A percentile compares a stretch with the other conserved stretches of the same genome.
Conservation (phyloP, 2,329 filamentous ascomycete species). For the Xylariales sp. region DNA sequence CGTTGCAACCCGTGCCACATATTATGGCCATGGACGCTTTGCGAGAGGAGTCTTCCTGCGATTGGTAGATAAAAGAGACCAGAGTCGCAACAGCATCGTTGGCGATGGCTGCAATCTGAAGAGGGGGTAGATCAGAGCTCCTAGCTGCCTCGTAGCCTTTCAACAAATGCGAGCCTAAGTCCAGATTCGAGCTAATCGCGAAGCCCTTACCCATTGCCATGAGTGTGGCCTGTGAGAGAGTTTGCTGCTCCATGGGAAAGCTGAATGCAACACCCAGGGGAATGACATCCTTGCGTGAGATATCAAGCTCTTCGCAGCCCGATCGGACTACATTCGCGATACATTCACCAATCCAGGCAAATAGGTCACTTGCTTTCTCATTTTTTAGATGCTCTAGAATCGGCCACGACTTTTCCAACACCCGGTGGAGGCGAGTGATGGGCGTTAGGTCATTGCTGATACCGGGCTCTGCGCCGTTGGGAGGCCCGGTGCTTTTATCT, state of each 20-base stretch:
- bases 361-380: conserved; percentile 70
- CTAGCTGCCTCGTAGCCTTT: conserved; percentile 54
- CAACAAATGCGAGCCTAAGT: conserved; percentile 55
- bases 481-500: conserved; percentile 12
- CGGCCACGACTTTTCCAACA: conserved; percentile 68
- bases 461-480: conserved; percentile 12
- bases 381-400: conserved; percentile 70
- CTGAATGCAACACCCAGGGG: conserved; percentile 66
- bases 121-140: conserved; percentile 49
- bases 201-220: conserved; percentile 71
- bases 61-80: conserved; percentile 70
- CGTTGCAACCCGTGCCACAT: conserved; percentile 77
- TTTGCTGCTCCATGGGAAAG: conserved; percentile 64
- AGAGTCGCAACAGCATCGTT: conserved; percentile 80
- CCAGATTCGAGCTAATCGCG: conserved; percentile 54
- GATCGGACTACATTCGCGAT: conserved; percentile 69
- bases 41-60: conserved; percentile 54
- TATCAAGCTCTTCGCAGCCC: conserved; percentile 39
- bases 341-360: conserved; percentile 76
- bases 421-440: conserved; percentile 44
- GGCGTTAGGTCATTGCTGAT: conserved; percentile 9
- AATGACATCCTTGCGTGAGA: conserved; percentile 42
- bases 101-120: conserved; percentile 71
- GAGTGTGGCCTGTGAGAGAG: conserved; percentile 57
- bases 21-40: conserved; percentile 76